phyloP scores from a whole-genome alignment of 495 filamentous ascomycete genomes.

The Neurospora cerealis region DNA sequence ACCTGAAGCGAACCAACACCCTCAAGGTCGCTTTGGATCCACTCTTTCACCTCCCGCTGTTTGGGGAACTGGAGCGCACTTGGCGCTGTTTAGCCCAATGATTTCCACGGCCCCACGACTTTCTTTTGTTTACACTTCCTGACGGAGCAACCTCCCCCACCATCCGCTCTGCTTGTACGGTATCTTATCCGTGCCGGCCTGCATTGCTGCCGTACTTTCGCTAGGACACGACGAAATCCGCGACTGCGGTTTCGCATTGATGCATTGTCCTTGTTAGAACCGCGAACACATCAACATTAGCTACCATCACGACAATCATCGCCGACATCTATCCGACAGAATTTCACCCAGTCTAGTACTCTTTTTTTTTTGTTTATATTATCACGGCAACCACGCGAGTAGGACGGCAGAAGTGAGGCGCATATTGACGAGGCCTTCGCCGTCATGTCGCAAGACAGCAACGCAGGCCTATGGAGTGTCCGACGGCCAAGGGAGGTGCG shows the following conservation, averaged over 20 bases:
- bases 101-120: not conserved
- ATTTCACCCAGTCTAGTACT: not conserved
- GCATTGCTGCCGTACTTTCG: not conserved
- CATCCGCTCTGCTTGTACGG: no score
- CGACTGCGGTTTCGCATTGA: not conserved
- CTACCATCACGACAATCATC: not conserved
- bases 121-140: not conserved
- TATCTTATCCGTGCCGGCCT: not conserved
- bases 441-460: constrained; percentile 62
- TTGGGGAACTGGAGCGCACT: not conserved
- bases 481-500: constrained; percentile 63
- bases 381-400: not conserved
- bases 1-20: not conserved
- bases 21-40: not conserved
- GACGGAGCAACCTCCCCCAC: not conserved
- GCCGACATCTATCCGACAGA: not conserved
- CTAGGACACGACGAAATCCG: not conserved
- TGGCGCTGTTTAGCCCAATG: not conserved
- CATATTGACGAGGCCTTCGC: not conserved
- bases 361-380: not conserved
- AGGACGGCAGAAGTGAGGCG: not conserved
- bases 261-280: not conserved
- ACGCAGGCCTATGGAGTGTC: constrained; percentile 57
- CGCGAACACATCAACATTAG: not conserved
- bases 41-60: not conserved